Evolutionary conservation across 2,329 filamentous ascomycete species (phyloP), one percentile per base, ranked within the genome.

Genomic region (Sporothrix protearum): DNA sequence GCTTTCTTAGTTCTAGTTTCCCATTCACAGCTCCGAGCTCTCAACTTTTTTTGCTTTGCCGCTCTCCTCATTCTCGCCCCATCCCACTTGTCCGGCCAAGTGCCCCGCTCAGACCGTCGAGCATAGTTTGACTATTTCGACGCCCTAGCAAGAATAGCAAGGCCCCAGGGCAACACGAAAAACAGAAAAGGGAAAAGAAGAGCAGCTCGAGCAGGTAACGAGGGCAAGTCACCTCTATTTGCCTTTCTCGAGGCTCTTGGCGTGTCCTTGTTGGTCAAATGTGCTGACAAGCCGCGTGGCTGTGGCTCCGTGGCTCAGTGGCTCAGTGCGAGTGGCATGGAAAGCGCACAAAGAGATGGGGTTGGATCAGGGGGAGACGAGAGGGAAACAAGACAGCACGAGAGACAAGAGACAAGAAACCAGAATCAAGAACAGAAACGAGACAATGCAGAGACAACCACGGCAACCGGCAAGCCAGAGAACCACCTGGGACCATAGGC

Each of bases 141-240:
- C 59, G 59, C 59, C 57, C 59, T 64, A 64, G 36, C 59, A 64
- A 64, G 45, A 9, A 36, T 64, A 64, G 36, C 59, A 64, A 64
- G 45, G 19, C 63, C 33, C 42, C 25, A 49, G 63, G 63, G 63
- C 42, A 67, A 67, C 42, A 49, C 61, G 28, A 51, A 51, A 67
- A 22, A 16, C 25, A 67, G 22, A 19, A 36, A 51, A 9, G 14
- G 47, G 8, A 45, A 22, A 16, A 8, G 1, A 25, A 28, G 8
- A 5, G 28, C 5, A 22, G 22, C 12, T 1, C 8, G 33, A 33
- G 28, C n/a, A n/a, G n/a, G n/a, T n/a, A 33, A 6, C 4, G 33
- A 33, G 25, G 14, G 42, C 25, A 53, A 28, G 49, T 53, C 22
- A 12, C 49, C 12, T 53, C 39, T 16, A n/a, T 25, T n/a, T 25